Base-by-base conservation (phyloP, 257 asterid species). In the Cruciata laevipes region DNA sequence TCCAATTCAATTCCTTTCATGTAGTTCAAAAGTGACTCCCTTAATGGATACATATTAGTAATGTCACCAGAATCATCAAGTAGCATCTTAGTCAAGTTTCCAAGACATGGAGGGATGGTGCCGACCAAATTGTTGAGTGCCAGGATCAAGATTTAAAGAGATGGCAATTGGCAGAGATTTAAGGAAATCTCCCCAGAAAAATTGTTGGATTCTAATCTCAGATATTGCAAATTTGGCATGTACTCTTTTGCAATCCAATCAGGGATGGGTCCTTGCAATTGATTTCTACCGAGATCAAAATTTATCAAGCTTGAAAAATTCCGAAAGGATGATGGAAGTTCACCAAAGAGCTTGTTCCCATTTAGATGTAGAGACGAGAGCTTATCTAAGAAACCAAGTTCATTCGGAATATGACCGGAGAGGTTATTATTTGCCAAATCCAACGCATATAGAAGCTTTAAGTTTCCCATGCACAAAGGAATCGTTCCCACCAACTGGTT, bases 61-160 rank as follows among this genome's bases (percentile, higher is more conserved):
- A n/a, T 11, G 6, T 25, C 1, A 14, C 55, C 57, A 5, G n/a
- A 5, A 5, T 63, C 65, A 21, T 21, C 24, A 0, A 66, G 69
- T 0, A 55, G 21, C 82, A 80, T 77, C 52, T 42, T 55, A 6
- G 57, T 68, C 53, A 80, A 72, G 38, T 68, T 59, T 20, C 68
- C 20, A 21, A 80, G 63, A 61, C 82, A 80, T 2, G n/a, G 61
- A 0, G 84, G 78, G 49, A 74, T 71, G 16, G 3, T 5, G 14
- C 84, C 82, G 0, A 73, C 44, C 3, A 74, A 42, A 16, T 47
- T 57, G 66, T 77, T 80, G 2, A 68, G 64, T 1, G 82, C 82
- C 35, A 80, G 23, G 60, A 74, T 77, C 20, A 80, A 23, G 9
- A 67, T 33, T 57, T 74, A 82, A 20, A 80, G 74, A 1, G 31